A percentile compares a stretch with the other conserved stretches of the same genome.
Evolutionary conservation across 306 rosid species (phyloP).

Genomic region (Canavalia gladiata): DNA sequence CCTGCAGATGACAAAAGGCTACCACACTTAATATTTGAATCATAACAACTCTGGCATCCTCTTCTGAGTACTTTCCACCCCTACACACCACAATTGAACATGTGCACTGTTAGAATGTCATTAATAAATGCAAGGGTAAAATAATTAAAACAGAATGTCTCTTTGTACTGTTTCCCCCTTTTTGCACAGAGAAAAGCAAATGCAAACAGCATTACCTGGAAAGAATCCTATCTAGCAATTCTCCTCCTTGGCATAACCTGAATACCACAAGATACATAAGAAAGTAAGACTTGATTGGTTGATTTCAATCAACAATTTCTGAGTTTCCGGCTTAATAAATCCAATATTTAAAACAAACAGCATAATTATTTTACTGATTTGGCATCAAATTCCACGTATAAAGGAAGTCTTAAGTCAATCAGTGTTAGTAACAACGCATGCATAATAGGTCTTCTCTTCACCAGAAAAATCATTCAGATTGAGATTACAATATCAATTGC

Average conservation of each 20-base stretch:
- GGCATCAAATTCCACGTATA: conserved; percentile 1
- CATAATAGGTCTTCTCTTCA: neutral
- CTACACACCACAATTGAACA: conserved; percentile 48
- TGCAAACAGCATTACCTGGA: conserved; percentile 61
- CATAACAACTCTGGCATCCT: conserved; percentile 59
- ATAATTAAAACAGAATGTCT: conserved; percentile 27
- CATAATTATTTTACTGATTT: neutral
- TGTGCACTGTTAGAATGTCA: conserved; percentile 34
- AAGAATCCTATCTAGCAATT: conserved; percentile 73
- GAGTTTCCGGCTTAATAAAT: neutral
- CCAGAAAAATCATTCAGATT: neutral
- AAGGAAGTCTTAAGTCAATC: neutral
- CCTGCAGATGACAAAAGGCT: conserved; percentile 35
- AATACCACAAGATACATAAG: conserved; percentile 31
- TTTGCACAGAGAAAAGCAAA: conserved; percentile 1
- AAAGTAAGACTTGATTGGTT: conserved; percentile 33
- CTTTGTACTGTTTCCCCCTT: conserved; percentile 20
- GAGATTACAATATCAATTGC: neutral
- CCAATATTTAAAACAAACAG: neutral
- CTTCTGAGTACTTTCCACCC: conserved; percentile 70
- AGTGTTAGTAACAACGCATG: neutral
- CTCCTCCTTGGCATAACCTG: conserved; percentile 83
- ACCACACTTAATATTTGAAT: conserved; percentile 55
- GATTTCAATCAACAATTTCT: neutral
- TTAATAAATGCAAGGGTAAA: conserved; percentile 16